Evolutionary conservation across 2,329 filamentous ascomycete genomes (phyloP), one percentile per base, ranked within the genome.

Genomic region (Verticillium albo-atrum): DNA sequence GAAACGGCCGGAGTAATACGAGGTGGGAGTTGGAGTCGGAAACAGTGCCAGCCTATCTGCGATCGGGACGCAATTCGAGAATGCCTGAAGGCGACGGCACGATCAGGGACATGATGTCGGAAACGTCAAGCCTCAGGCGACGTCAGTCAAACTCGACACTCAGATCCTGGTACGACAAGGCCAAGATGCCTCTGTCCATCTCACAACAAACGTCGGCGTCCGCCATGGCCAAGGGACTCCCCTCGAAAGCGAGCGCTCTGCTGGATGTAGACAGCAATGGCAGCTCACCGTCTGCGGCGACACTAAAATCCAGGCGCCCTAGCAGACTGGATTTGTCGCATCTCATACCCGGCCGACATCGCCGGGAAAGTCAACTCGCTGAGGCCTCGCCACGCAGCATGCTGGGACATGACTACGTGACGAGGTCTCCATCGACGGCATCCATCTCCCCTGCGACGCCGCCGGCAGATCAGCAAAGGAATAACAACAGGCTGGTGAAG

Each of bases 181-280:
- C 79, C 5, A 83, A 82, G 65, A 75, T 82, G 54, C 82, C 82
- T 12, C 74, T 85, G 5, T 76, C 80, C n/a, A 79, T 84, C 61
- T 84, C 82, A 1, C 83, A 85, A 65, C 83, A 86, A 67, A 85
- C 83, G 0, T 84, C 82, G 0, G 80, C 76, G 51, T 84, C 82
- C 1, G 80, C 82, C 61, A 85, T 86, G 78, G 81, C 82, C 25
- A 84, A 82, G 64, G 82, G 81, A 3, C 68, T 80, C 5, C 81
- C 82, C 0, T 67, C 74, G 52, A 84, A 84, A 64, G 74, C 78
- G 0, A 75, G 74, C 57, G 71, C 73, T 47, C 66, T 82, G 54
- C 71, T 84, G 25, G 79, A 82, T 63, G 75, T 80, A 58, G 77
- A 81, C 55, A 74, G 74, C 9, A 61, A 64, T 64, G 14, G 53